phyloP scores from a whole-genome alignment of 352 stramenopile genomes.

The Phytophthora fragariaefolia region DNA sequence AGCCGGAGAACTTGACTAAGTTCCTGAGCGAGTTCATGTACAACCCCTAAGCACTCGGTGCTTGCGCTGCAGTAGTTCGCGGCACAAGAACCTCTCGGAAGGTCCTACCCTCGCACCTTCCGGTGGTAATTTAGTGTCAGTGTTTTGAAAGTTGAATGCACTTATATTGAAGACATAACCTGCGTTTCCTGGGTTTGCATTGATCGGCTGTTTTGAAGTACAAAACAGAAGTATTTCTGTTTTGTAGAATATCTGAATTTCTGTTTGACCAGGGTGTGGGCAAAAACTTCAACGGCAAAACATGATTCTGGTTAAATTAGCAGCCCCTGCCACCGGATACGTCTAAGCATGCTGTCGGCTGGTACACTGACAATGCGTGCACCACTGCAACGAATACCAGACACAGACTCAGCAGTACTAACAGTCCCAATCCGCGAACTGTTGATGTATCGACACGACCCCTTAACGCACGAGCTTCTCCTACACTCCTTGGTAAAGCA shows the following conservation, averaged over 20 bases:
- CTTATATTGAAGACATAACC: constrained; percentile 34
- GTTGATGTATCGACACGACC: constrained; percentile 36
- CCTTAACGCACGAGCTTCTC: constrained; percentile 39
- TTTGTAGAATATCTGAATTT: no score
- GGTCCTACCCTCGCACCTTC: constrained; percentile 8
- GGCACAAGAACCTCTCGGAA: constrained; percentile 12
- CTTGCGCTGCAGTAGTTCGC: constrained; percentile 27
- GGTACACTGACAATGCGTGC: constrained; percentile 64
- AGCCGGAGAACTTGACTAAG: constrained; percentile 59
- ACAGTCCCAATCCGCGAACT: constrained; percentile 16
- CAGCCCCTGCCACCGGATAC: constrained; percentile 60
- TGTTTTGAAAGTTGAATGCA: constrained; percentile 39
- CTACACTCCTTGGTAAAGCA: constrained; percentile 51
- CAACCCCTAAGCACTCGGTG: constrained; percentile 61
- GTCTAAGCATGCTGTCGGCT: constrained; percentile 51
- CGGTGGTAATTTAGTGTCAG: constrained; percentile 29
- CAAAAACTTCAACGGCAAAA: neutral
- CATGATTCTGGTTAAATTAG: constrained; percentile 17
- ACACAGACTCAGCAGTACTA: constrained; percentile 29
- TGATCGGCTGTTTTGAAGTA: neutral
- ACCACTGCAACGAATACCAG: constrained; percentile 38
- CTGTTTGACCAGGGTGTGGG: no score
- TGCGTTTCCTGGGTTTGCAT: constrained; percentile 11
- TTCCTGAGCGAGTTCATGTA: constrained; percentile 72
- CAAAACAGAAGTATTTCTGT: no score